These are phyloP conservation scores for Ajuga reptans DNA, from an alignment of 305 asterid species.

Conservation along the genomic window DNA sequence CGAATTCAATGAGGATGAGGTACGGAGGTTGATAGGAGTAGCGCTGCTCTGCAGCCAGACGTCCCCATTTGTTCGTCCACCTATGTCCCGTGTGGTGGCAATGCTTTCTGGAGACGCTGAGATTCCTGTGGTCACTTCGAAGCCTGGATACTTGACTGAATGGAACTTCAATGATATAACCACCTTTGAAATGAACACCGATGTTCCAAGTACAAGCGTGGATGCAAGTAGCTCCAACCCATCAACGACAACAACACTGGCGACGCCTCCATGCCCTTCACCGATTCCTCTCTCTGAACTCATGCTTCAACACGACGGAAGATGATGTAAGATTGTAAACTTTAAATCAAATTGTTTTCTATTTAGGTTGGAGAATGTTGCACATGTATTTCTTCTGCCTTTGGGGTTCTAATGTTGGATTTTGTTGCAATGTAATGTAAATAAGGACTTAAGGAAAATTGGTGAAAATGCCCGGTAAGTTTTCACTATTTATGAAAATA, in stretches of 20 bases:
- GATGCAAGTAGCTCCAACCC: slow-evolving; percentile 1
- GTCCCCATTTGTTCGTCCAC: slow-evolving; percentile 42
- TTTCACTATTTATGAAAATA: too few species aligned
- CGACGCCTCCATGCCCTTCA: slow-evolving; percentile 13
- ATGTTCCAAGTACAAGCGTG: not conserved
- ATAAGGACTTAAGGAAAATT: too few species aligned
- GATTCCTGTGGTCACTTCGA: slow-evolving; percentile 30
- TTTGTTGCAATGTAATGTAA: too few species aligned
- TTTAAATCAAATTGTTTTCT: too few species aligned
- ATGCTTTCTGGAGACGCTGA: slow-evolving; percentile 54
- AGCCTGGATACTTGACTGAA: slow-evolving; percentile 50
- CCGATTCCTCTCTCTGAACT: slow-evolving; percentile 25
- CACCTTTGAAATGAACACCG: slow-evolving; percentile 17
- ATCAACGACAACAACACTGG: not conserved
- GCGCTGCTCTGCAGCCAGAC: slow-evolving; percentile 59
- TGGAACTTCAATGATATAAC: slow-evolving; percentile 44
- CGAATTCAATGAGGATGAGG: slow-evolving; percentile 35
- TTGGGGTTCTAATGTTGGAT: not conserved
- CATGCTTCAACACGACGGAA: slow-evolving; percentile 30
- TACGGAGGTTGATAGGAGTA: slow-evolving; percentile 36
- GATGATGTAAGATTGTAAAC: slow-evolving; percentile 5
- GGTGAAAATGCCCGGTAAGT: too few species aligned
- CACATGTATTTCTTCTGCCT: not conserved
- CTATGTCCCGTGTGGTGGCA: slow-evolving; percentile 63
- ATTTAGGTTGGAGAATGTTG: not conserved